Percentiles rank a stretch among this genome's conserved stretches.
These are phyloP conservation scores for Tripterygium wilfordii DNA, from an alignment of 177 flowering plant species.

Conservation along the genomic window DNA sequence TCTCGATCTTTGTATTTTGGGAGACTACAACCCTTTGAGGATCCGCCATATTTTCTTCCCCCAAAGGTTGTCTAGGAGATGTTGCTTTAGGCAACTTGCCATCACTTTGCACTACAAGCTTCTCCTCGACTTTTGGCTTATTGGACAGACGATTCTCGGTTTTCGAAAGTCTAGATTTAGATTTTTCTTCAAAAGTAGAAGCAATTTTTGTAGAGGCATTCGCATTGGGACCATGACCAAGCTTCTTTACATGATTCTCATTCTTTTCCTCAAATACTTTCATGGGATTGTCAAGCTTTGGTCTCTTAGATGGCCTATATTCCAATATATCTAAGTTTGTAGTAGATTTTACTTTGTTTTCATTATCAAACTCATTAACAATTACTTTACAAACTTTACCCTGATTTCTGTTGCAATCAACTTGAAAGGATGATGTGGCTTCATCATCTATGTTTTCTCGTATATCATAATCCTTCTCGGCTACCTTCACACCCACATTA, in stretches of 20 bases:
- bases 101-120: conserved; percentile 18
- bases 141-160: conserved; percentile 17
- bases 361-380: conserved; percentile 10
- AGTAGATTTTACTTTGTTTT: conserved; percentile 16
- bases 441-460: conserved; percentile 9
- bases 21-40: conserved; percentile 13
- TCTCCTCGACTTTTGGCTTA: conserved; percentile 25
- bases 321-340: conserved; percentile 17
- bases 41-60: conserved; percentile 14
- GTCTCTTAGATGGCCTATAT: conserved; percentile 23
- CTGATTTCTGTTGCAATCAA: conserved; percentile 8
- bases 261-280: conserved; percentile 20
- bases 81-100: conserved; percentile 21
- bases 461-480: background rate
- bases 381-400: conserved; percentile 6
- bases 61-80: conserved; percentile 7
- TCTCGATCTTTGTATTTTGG: conserved; percentile 16
- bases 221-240: conserved; percentile 4
- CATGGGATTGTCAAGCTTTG: conserved; percentile 18
- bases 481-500: background rate
- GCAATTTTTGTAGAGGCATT: background rate
- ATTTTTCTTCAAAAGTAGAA: conserved; percentile 3
- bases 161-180: conserved; percentile 11
- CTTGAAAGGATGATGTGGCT: background rate
- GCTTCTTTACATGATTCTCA: conserved; percentile 9